phyloP scores from a whole-genome alignment of 176 grass and related monocot genomes.

The Lolium perenne region DNA sequence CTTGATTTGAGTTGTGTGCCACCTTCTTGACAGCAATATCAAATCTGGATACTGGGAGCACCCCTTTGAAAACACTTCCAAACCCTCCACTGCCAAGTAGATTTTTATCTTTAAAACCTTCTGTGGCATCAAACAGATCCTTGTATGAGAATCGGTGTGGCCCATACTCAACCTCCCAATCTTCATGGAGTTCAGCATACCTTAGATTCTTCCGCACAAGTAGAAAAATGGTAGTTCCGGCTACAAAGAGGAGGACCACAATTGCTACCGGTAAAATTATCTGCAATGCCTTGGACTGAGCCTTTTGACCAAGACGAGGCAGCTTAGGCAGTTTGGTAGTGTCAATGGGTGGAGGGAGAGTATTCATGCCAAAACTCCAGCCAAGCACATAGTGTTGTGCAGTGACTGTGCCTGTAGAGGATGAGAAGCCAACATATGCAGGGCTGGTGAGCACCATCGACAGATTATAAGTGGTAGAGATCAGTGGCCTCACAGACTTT shows the following conservation, averaged over 20 bases:
- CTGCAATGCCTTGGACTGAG: background rate
- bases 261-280: conserved; percentile 7
- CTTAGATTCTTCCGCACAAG: background rate
- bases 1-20: conserved; percentile 5
- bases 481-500: conserved; percentile 7
- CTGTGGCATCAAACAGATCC: conserved; percentile 12
- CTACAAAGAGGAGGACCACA: conserved; percentile 3
- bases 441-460: background rate
- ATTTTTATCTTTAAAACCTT: conserved; percentile 15
- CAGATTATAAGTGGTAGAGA: conserved; percentile 4
- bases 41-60: conserved; percentile 6
- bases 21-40: conserved; percentile 22
- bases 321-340: conserved; percentile 1
- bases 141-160: background rate
- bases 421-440: conserved; percentile 23
- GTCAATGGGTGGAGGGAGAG: conserved; percentile 4
- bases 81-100: conserved; percentile 21
- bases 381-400: conserved; percentile 4
- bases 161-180: conserved; percentile 18
- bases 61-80: background rate
- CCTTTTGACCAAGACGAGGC: conserved; percentile 12
- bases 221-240: background rate
- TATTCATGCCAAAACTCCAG: conserved; percentile 15
- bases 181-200: conserved; percentile 1
- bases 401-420: conserved; percentile 23